A percentile compares a stretch with the other conserved stretches of the same genome.
Conservation (phyloP, 2,329 filamentous ascomycete genomes). For the Alternaria ventricosa region DNA sequence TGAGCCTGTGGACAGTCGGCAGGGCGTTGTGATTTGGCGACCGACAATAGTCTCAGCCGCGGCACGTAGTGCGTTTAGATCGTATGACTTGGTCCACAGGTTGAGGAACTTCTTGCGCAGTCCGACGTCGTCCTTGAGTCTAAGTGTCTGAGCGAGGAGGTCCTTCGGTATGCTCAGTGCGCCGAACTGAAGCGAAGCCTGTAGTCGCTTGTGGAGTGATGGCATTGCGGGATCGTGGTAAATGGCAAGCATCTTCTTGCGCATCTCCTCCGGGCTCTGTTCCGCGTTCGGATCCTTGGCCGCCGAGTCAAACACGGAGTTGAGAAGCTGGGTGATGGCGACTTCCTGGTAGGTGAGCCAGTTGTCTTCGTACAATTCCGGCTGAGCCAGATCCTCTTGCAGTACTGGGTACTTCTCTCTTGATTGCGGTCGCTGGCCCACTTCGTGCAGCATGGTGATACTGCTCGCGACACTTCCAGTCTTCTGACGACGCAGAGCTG, state of each 20-base stretch:
- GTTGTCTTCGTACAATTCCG: constrained; percentile 67
- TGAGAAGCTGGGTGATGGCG: constrained; percentile 66
- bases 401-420: constrained; percentile 59
- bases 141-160: constrained; percentile 52
- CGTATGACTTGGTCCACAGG: constrained; percentile 65
- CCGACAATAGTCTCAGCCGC: constrained; percentile 66
- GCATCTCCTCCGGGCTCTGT: constrained; percentile 45
- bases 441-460: constrained; percentile 42
- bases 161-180: constrained; percentile 63
- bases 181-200: constrained; percentile 65
- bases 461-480: constrained; percentile 35
- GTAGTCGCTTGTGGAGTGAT: constrained; percentile 62
- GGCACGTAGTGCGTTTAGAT: constrained; percentile 57
- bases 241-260: constrained; percentile 57
- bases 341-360: constrained; percentile 69
- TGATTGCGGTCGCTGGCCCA: constrained; percentile 35
- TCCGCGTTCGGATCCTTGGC: constrained; percentile 33
- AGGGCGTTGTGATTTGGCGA: constrained; percentile 54
- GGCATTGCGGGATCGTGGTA: constrained; percentile 62
- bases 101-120: constrained; percentile 63
- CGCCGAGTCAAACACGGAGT: constrained; percentile 59
- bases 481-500: constrained; percentile 37
- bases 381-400: constrained; percentile 60
- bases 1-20: constrained; percentile 45
- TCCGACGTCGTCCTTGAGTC: constrained; percentile 64